phyloP scores from a whole-genome alignment of 306 rosid species.

The Gastrolobium villosum region DNA sequence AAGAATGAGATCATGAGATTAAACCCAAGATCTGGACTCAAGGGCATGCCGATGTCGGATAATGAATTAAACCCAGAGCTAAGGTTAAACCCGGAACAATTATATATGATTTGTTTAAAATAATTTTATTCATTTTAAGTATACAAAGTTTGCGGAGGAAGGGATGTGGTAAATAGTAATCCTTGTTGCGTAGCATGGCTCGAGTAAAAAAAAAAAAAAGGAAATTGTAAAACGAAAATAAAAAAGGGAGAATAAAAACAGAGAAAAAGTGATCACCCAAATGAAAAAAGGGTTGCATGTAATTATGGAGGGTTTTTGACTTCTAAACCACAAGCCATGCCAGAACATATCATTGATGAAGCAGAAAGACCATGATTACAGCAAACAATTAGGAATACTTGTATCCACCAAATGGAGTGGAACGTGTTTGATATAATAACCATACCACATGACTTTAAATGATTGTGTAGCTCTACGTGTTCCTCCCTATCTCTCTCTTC shows the following conservation, averaged over 20 bases:
- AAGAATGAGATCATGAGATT: too few species aligned
- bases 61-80: too few species aligned
- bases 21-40: too few species aligned
- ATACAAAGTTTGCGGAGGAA: background rate
- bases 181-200: background rate
- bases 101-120: background rate
- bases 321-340: constrained; percentile 25
- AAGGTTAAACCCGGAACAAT: too few species aligned
- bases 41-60: too few species aligned
- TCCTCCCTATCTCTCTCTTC: constrained; percentile 38
- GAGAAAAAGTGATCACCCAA: constrained; percentile 5
- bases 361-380: constrained; percentile 26
- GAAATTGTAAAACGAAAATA: background rate
- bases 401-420: constrained; percentile 34
- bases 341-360: constrained; percentile 38
- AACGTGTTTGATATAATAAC: constrained; percentile 43
- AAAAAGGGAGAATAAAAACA: background rate
- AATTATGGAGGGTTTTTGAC: constrained; percentile 46
- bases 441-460: constrained; percentile 52
- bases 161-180: background rate
- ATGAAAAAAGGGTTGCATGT: background rate
- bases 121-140: background rate
- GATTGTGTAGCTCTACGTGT: constrained; percentile 43
- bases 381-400: constrained; percentile 15
- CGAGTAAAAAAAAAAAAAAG: background rate